Percentiles rank a stretch among this genome's conserved stretches.
phyloP scores from a whole-genome alignment of 495 filamentous ascomycete genomes.

The Hypoxylon rickii region DNA sequence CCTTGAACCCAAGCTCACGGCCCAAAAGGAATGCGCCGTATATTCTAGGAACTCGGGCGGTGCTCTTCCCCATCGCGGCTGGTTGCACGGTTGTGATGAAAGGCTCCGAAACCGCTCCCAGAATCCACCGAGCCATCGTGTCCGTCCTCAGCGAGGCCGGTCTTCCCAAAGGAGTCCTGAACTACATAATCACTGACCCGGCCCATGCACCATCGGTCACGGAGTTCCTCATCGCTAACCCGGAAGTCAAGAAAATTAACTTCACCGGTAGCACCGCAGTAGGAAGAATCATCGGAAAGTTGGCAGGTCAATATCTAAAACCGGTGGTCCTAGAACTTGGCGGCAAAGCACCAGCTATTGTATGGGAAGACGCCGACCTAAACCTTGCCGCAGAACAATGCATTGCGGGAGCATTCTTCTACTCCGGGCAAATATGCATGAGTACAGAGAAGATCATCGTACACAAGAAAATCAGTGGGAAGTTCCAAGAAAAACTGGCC shows the following conservation, averaged over 20 bases:
- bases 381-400: constrained; percentile 58
- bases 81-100: constrained; percentile 82
- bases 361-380: constrained; percentile 69
- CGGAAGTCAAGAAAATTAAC: constrained; percentile 64
- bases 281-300: constrained; percentile 60
- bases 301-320: constrained; percentile 67
- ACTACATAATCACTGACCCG: constrained; percentile 58
- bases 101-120: constrained; percentile 75
- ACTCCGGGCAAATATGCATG: constrained; percentile 86
- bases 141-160: constrained; percentile 76
- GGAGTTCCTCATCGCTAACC: constrained; percentile 59
- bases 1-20: constrained; percentile 34
- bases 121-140: constrained; percentile 73
- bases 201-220: constrained; percentile 60
- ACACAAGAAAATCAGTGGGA: constrained; percentile 65
- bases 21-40: constrained; percentile 72
- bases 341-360: constrained; percentile 67
- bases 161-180: constrained; percentile 63
- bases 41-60: constrained; percentile 68
- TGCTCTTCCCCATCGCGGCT: constrained; percentile 77
- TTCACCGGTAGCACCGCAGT: constrained; percentile 68
- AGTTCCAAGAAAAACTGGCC: constrained; percentile 68
- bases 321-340: constrained; percentile 72
- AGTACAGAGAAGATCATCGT: constrained; percentile 86
- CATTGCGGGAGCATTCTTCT: constrained; percentile 57